Evolutionary conservation across 2,329 filamentous ascomycete species (phyloP).

Genomic region (Fusarium incarnatum): DNA sequence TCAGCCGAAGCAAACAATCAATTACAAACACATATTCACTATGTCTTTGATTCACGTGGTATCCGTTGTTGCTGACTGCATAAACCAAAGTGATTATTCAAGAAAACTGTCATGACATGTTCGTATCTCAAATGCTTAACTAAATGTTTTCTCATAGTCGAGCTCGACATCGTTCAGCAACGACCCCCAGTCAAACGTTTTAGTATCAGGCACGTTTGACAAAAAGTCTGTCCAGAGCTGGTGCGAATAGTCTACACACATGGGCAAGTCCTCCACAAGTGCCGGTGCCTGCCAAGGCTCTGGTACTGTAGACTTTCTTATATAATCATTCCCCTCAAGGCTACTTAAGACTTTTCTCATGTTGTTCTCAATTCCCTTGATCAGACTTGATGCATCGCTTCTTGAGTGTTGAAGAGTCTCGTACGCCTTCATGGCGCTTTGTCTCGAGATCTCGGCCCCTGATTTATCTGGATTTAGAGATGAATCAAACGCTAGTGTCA

Average conservation of each 20-base stretch:
- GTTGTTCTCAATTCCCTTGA: neutral
- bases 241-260: neutral
- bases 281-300: neutral
- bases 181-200: conserved; percentile 8
- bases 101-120: neutral
- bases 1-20: neutral
- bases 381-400: neutral
- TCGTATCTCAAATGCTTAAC: neutral
- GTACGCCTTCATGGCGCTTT: neutral
- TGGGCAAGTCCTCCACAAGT: neutral
- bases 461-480: neutral
- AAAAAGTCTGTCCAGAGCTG: conserved; percentile 15
- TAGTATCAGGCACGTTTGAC: conserved; percentile 1
- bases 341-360: neutral
- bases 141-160: neutral
- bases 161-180: neutral
- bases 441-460: neutral
- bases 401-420: neutral
- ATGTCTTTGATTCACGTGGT: fast-evolving
- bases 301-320: neutral
- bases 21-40: neutral
- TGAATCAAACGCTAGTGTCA: neutral
- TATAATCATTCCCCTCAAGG: neutral
- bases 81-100: neutral
- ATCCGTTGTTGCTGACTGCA: neutral